A percentile compares a stretch with the other conserved stretches of the same genome.
phyloP scores from a whole-genome alignment of 2,329 filamentous ascomycete species.

The Arachnomyces sp. region DNA sequence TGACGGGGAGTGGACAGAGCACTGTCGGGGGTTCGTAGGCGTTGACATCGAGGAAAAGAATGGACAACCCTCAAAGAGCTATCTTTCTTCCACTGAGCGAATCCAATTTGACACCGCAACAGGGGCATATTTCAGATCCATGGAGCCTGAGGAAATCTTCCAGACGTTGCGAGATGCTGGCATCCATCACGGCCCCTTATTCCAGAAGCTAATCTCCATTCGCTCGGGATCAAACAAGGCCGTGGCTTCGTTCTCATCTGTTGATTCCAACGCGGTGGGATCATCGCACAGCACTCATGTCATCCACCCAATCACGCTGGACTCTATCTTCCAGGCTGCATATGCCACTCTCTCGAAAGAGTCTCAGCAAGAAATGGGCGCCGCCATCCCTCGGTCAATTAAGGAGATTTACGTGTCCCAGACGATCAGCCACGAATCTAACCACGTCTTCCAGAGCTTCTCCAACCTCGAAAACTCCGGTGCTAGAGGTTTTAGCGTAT shows the following conservation, averaged over 20 bases:
- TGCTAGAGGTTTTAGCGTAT: too few relatives aligned
- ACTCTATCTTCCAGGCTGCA: neutral
- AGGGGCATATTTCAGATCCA: too few relatives aligned
- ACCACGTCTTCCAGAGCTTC: constrained; percentile 18
- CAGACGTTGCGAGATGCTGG: constrained; percentile 22
- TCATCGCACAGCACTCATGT: constrained; percentile 15
- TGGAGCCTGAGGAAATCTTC: constrained; percentile 19
- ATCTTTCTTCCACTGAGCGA: too few relatives aligned
- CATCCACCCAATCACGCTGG: constrained; percentile 1
- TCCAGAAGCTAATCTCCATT: constrained; percentile 22
- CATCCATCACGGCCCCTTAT: constrained; percentile 23
- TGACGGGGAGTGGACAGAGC: neutral
- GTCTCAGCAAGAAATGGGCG: too few relatives aligned
- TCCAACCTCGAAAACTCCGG: too few relatives aligned
- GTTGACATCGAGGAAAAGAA: neutral
- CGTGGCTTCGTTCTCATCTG: constrained; percentile 21
- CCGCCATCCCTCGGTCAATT: constrained; percentile 24
- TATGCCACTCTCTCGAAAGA: neutral
- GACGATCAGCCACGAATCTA: constrained; percentile 14
- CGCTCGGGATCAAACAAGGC: constrained; percentile 17
- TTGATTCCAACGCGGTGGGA: constrained; percentile 28
- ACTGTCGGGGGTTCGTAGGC: neutral
- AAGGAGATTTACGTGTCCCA: constrained; percentile 26
- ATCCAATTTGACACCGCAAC: too few relatives aligned
- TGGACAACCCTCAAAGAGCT: neutral